Conservation (phyloP, 2,329 filamentous ascomycete genomes). For the Penicillium paneum region DNA sequence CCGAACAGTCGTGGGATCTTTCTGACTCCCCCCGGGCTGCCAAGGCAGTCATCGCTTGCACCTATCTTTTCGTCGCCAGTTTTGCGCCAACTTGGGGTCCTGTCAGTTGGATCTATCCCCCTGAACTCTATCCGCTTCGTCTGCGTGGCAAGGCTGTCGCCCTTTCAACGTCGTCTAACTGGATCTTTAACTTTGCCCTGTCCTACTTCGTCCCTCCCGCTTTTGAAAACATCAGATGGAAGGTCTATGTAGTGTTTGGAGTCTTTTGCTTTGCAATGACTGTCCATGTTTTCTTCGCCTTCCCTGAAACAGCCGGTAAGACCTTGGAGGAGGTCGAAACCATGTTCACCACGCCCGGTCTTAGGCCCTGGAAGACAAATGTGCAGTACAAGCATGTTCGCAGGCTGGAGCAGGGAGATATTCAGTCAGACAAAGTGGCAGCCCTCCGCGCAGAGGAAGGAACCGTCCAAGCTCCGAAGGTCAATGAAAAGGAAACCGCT, state of each 20-base stretch:
- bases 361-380: conserved; percentile 18
- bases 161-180: conserved; percentile 59
- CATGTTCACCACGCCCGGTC: conserved; percentile 55
- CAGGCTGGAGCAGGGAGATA: conserved; percentile 14
- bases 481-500: conserved; percentile 7
- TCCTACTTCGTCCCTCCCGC: conserved; percentile 57
- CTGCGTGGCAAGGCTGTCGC: conserved; percentile 63
- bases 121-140: conserved; percentile 61
- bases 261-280: conserved; percentile 66
- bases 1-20: conserved; percentile 40
- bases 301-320: conserved; percentile 52
- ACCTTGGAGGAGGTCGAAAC: conserved; percentile 74
- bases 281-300: conserved; percentile 60
- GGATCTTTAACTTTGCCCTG: conserved; percentile 58
- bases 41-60: conserved; percentile 66
- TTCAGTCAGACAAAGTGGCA: conserved; percentile 13
- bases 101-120: conserved; percentile 58
- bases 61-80: conserved; percentile 69
- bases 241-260: conserved; percentile 71
- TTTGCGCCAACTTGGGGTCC: conserved; percentile 65
- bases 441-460: conserved; percentile 15
- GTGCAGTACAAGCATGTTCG: conserved; percentile 20
- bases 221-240: conserved; percentile 55
- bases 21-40: conserved; percentile 51
- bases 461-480: neutral